phyloP scores from a whole-genome alignment of 2,329 filamentous ascomycete species.

The Verruconis gallopava region DNA sequence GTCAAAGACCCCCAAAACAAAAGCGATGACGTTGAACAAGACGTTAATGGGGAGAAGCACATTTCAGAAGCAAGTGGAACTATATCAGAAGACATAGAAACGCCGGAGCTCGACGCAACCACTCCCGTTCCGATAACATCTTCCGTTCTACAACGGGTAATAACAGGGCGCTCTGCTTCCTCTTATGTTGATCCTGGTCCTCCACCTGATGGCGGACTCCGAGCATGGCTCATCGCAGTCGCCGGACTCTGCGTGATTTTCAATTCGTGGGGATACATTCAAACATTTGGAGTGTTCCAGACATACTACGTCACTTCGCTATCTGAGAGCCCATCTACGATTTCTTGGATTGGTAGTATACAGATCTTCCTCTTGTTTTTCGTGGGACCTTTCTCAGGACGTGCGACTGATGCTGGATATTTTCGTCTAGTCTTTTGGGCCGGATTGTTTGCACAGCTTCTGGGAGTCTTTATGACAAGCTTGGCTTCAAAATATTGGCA shows the following conservation, averaged over 20 bases:
- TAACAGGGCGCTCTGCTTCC: neutral
- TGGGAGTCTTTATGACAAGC: constrained; percentile 10
- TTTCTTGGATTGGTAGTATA: constrained; percentile 36
- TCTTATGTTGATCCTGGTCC: constrained; percentile 20
- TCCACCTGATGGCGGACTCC: constrained; percentile 23
- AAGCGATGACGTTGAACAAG: too few relatives aligned
- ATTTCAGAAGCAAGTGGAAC: too few relatives aligned
- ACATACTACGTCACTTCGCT: constrained; percentile 2
- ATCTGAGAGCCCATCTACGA: constrained; percentile 15
- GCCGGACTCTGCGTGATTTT: too few relatives aligned
- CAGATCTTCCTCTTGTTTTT: constrained; percentile 35
- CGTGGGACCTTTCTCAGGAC: constrained; percentile 35
- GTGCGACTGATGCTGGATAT: constrained; percentile 36
- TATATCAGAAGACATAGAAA: too few relatives aligned
- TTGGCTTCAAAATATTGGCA: constrained; percentile 13
- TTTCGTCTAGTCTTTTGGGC: constrained; percentile 27
- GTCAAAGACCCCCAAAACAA: too few relatives aligned
- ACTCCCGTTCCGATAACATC: too few relatives aligned
- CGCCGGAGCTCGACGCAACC: too few relatives aligned
- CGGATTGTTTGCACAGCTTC: constrained; percentile 1
- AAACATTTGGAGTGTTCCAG: constrained; percentile 10
- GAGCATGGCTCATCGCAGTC: too few relatives aligned
- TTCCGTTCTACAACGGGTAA: too few relatives aligned
- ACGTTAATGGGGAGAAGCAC: too few relatives aligned
- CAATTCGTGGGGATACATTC: constrained; percentile 2